A percentile compares a stretch with the other conserved stretches of the same genome.
phyloP scores from a whole-genome alignment of 2,329 filamentous ascomycete species.

The Periconia digitata region DNA sequence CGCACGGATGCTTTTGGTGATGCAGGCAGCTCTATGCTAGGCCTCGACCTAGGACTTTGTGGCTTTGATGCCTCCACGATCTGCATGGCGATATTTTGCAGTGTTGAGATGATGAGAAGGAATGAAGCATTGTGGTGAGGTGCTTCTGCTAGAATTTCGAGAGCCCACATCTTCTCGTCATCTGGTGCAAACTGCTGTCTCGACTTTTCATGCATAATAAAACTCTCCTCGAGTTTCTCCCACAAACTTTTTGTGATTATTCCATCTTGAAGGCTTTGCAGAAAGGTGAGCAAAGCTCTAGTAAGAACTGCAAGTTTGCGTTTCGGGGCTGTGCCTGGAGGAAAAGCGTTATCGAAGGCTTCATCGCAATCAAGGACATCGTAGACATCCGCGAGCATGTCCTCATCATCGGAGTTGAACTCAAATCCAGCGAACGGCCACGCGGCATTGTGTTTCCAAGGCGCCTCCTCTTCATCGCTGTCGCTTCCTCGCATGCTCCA shows the following conservation, averaged over 20 bases:
- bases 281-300: slow-evolving; percentile 72
- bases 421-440: slow-evolving; percentile 60
- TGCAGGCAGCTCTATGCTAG: slow-evolving; percentile 29
- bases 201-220: slow-evolving; percentile 42
- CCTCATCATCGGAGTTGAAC: slow-evolving; percentile 50
- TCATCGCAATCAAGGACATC: slow-evolving; percentile 74
- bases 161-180: slow-evolving; percentile 61
- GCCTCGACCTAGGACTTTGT: slow-evolving; percentile 22
- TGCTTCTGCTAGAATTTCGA: slow-evolving; percentile 71
- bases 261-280: slow-evolving; percentile 75
- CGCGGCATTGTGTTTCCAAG: slow-evolving; percentile 56
- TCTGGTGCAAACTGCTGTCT: slow-evolving; percentile 50
- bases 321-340: slow-evolving; percentile 59
- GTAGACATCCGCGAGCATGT: slow-evolving; percentile 49
- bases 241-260: slow-evolving; percentile 73
- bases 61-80: slow-evolving; percentile 41
- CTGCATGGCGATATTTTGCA: slow-evolving; percentile 62
- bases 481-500: slow-evolving; percentile 60
- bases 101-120: slow-evolving; percentile 79
- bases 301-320: slow-evolving; percentile 75
- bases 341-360: slow-evolving; percentile 62
- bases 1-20: slow-evolving; percentile 41
- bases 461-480: slow-evolving; percentile 40
- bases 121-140: slow-evolving; percentile 85
- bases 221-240: slow-evolving; percentile 43